These are phyloP conservation scores for Colletotrichum filicis DNA, from an alignment of 2,329 filamentous ascomycete species.

Conservation along the genomic window DNA sequence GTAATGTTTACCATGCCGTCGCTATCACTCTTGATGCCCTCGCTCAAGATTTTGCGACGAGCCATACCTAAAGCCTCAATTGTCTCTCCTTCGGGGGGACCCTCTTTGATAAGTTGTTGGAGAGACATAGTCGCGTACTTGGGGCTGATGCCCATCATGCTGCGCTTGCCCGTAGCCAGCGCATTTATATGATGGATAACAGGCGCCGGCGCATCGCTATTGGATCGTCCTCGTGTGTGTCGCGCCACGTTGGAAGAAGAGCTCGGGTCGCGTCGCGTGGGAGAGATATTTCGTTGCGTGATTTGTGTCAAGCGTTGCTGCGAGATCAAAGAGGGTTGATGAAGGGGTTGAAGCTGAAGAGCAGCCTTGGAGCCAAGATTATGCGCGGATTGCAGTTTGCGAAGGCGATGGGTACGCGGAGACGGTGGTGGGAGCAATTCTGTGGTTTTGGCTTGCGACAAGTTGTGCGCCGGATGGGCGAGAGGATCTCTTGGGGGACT, in stretches of 20 bases:
- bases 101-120: constrained; percentile 83
- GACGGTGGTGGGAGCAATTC: constrained; percentile 68
- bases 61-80: constrained; percentile 71
- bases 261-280: constrained; percentile 34
- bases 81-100: constrained; percentile 78
- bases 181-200: constrained; percentile 50
- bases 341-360: constrained; percentile 42
- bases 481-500: constrained; percentile 44
- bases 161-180: constrained; percentile 47
- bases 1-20: constrained; percentile 77
- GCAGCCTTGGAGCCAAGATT: constrained; percentile 67
- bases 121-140: constrained; percentile 68
- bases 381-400: constrained; percentile 82
- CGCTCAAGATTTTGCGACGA: constrained; percentile 78
- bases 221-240: constrained; percentile 72
- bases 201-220: constrained; percentile 73
- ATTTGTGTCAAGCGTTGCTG: constrained; percentile 67
- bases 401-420: constrained; percentile 74
- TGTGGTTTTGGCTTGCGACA: constrained; percentile 44
- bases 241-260: constrained; percentile 45
- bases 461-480: constrained; percentile 39
- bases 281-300: constrained; percentile 48
- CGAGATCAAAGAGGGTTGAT: constrained; percentile 66
- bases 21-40: constrained; percentile 80
- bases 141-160: constrained; percentile 48